Evolutionary conservation across 75 land plant species (phyloP).

Genomic region (Pinus albicaulis): DNA sequence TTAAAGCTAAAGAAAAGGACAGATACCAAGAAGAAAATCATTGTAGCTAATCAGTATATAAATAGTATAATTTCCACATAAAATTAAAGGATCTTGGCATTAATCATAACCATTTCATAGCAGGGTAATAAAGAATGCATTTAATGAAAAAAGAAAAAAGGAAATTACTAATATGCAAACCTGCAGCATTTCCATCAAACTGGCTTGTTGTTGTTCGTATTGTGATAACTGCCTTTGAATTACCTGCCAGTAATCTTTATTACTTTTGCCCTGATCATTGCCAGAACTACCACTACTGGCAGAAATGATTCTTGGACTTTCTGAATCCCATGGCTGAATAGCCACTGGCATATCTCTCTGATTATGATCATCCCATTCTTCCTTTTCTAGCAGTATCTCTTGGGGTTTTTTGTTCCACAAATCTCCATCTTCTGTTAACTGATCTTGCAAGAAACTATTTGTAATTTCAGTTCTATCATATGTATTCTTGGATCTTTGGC

Average conservation of each 20-base stretch:
- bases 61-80: background rate
- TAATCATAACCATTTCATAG: background rate
- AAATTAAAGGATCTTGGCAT: background rate
- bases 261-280: slow-evolving; percentile 38
- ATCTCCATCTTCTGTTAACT: slow-evolving; percentile 18
- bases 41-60: too few relatives aligned
- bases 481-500: slow-evolving; percentile 12
- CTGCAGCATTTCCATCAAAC: slow-evolving; percentile 92
- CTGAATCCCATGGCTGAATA: background rate
- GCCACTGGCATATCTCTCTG: slow-evolving; percentile 38
- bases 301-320: slow-evolving; percentile 18
- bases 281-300: slow-evolving; percentile 37
- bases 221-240: slow-evolving; percentile 81
- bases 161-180: slow-evolving; percentile 23
- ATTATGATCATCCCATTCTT: slow-evolving; percentile 29
- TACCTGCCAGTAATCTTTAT: slow-evolving; percentile 63
- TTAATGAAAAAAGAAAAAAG: background rate
- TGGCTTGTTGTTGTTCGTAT: slow-evolving; percentile 77
- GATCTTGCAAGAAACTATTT: slow-evolving; percentile 15
- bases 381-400: slow-evolving; percentile 15
- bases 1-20: too few relatives aligned
- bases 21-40: too few relatives aligned
- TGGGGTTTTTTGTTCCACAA: slow-evolving; percentile 22
- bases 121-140: background rate
- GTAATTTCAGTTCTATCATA: slow-evolving; percentile 6